Percentiles rank a stretch among this genome's conserved stretches.
These are phyloP conservation scores for Penicillium frequentans DNA, from an alignment of 2,329 filamentous ascomycete genomes.

Conservation along the genomic window DNA sequence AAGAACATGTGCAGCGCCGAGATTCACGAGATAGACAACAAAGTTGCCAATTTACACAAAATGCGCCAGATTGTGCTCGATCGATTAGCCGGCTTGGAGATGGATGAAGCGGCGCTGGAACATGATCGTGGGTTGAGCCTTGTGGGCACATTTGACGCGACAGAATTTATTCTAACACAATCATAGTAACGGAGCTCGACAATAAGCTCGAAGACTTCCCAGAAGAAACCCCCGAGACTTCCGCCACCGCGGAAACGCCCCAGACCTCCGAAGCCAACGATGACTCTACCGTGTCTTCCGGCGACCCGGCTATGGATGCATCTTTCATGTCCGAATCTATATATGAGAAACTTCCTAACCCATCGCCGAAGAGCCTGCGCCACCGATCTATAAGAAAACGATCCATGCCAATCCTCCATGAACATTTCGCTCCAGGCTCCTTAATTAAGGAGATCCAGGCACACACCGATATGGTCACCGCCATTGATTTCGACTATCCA, in stretches of 20 bases:
- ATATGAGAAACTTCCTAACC: slow-evolving; percentile 82
- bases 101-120: slow-evolving; percentile 86
- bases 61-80: slow-evolving; percentile 94
- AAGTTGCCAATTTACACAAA: slow-evolving; percentile 86
- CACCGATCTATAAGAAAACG: slow-evolving; percentile 50
- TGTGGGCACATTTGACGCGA: neutral
- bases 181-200: slow-evolving; percentile 56
- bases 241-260: slow-evolving; percentile 34
- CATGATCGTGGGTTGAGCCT: slow-evolving; percentile 68
- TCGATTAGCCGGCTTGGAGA: slow-evolving; percentile 78
- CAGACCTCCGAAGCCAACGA: slow-evolving; percentile 43
- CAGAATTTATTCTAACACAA: slow-evolving; percentile 1
- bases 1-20: slow-evolving; percentile 98
- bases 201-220: slow-evolving; percentile 61
- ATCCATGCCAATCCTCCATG: slow-evolving; percentile 92
- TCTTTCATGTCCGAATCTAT: slow-evolving; percentile 98
- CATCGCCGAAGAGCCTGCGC: slow-evolving; percentile 57
- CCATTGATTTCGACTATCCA: slow-evolving; percentile 93
- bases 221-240: slow-evolving; percentile 47
- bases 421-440: slow-evolving; percentile 88
- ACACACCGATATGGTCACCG: slow-evolving; percentile 83
- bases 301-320: slow-evolving; percentile 53
- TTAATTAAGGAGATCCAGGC: slow-evolving; percentile 85
- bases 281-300: slow-evolving; percentile 51
- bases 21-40: slow-evolving; percentile 94